Evolutionary conservation across 2,329 filamentous ascomycete genomes (phyloP), one percentile per base, ranked within the genome.

Genomic region (Dactylonectria macrodidyma): DNA sequence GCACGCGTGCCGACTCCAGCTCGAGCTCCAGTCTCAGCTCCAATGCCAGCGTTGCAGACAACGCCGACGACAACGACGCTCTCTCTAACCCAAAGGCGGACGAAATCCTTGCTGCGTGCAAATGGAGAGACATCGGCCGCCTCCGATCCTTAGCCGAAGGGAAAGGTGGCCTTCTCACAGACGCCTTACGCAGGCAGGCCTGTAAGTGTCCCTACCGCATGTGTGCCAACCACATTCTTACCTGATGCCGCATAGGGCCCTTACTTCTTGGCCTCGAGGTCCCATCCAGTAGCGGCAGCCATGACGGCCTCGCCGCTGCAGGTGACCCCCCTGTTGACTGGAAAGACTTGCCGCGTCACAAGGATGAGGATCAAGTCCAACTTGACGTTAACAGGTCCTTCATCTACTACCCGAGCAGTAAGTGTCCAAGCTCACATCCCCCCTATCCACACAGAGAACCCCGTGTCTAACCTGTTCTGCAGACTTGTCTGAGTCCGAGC

Each of bases 321-420:
- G 58, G 64, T 51, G 69, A 69, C 36, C 70, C 72, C 11, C 52
- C 69, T 41, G 74, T 59, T 63, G 76, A 80, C 54, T 93, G 92
- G 92, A 83, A 84, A 69, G 77, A 85, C n/a, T 83, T 97, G 47
- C 89, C 92, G 34, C 86, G 82, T n/a, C 96, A 99, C 81, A 84
- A 84, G 38, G 96, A 99, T 76, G 96, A 99, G 80, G 91, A 93
- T 57, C 96, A 99, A 82, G 95, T 99, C 46, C 88, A 91, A 77
- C 87, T 98, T 55, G 96, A 99, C 79, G 96, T 99, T 63, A 90
- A 98, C 81, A 89, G 96, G 63, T 95, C 96, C n/a, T 99, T 99
- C 81, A 92, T 98, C 68, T 97, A 98, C 83, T 99, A 99, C 80
- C 96, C 96, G 12, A 88, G 89, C 70, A 89, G 95, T 96, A 86